A percentile compares a stretch with the other conserved stretches of the same genome.
These are phyloP conservation scores for Fusarium agapanthi DNA, from an alignment of 2,329 filamentous ascomycete genomes.

Conservation along the genomic window DNA sequence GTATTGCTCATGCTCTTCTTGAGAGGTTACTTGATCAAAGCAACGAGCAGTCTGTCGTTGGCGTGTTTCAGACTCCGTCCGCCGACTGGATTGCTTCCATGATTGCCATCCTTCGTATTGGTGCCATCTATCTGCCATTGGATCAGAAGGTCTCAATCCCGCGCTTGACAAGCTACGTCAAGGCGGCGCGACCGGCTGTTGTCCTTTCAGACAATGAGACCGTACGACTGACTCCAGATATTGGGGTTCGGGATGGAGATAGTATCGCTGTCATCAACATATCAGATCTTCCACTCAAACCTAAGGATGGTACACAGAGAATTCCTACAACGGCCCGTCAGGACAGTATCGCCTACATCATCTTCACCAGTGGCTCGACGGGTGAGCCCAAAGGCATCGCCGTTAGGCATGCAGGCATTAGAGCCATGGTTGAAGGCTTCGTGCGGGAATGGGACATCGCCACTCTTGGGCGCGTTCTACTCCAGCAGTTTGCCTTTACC, in stretches of 20 bases:
- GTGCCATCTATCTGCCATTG: not conserved
- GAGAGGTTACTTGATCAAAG: not conserved
- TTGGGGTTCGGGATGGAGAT: not conserved
- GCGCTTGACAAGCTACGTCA: not conserved
- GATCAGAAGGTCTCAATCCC: not conserved
- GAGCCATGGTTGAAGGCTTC: conserved; percentile 41
- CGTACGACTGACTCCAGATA: not conserved
- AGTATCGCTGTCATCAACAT: not conserved
- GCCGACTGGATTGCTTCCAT: not conserved
- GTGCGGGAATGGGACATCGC: conserved; percentile 20
- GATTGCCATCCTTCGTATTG: not conserved
- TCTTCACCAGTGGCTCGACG: conserved; percentile 43
- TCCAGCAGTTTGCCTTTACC: conserved; percentile 36
- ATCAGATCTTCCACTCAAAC: not conserved
- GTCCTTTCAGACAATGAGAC: not conserved
- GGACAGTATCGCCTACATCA: not conserved
- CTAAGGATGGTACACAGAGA: not conserved
- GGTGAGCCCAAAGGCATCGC: conserved; percentile 54
- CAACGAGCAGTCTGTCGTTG: not conserved
- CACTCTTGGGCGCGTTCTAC: conserved; percentile 35
- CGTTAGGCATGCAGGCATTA: conserved; percentile 42
- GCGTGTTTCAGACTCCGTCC: not conserved
- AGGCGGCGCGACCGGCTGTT: not conserved
- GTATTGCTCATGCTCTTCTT: not conserved
- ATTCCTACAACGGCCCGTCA: not conserved